Evolutionary conservation across 495 filamentous ascomycete genomes (phyloP), one percentile per base, ranked within the genome.

Genomic region (Tuber umbilicatum): DNA sequence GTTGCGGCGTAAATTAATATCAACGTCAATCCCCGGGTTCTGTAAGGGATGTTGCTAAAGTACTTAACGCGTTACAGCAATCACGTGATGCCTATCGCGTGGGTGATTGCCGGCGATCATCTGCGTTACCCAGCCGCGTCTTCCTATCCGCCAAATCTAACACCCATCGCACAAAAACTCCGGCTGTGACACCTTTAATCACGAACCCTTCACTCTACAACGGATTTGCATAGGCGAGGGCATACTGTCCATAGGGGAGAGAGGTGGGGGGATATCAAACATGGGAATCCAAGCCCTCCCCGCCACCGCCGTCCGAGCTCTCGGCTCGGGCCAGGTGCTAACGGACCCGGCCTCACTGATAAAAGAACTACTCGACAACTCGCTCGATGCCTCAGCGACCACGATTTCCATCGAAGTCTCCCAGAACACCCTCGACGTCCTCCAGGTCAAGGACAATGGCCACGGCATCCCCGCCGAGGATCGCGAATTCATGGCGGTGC

Each of bases 321-420:
- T 97, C 70, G 90, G 91, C 72, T 92, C 93, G 12, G 85, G 89
- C 35, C 89, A 93, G 76, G 88, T 87, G 73, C 89, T 97, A 75
- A 88, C 90, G 5, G 90, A 92, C 70, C 86, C 94, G 16, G 86
- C 86, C 72, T 89, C 89, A 9, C 85, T 97, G 23, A 88, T 96
- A 71, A 99, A 99, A 82, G 95, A 99, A 81, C 88, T 98, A 16
- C 80, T 99, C 43, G 95, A 99, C 75, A 99, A 99, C 82, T 89
- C 93, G 31, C 86, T 98, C 14, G 95, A 98, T 83, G 92, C 94
- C 5, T 87, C 87, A 38, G 91, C 94, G 7, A 89, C 90, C 2
- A 88, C 88, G 0, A 86, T 98, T 50, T 86, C 89, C 41, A 85
- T 98, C 43, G 86, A 94, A 73, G 85, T 97, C 40, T 91, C 92